A percentile compares a stretch with the other conserved stretches of the same genome.
Conservation (phyloP, 73 alveolate species). For the Tetrahymena borealis region DNA sequence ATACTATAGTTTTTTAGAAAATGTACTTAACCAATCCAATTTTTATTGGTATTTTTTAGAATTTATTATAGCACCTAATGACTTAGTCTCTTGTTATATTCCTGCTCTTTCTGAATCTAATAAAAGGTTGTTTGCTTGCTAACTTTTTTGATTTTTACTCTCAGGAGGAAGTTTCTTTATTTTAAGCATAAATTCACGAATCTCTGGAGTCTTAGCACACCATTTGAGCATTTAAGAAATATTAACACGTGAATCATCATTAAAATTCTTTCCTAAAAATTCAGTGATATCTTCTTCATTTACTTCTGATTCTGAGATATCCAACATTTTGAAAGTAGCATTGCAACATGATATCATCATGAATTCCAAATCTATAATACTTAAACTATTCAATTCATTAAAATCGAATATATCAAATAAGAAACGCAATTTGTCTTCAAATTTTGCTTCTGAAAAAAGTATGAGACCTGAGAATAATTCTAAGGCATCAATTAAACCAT, state of each 20-base stretch:
- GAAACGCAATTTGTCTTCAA: conserved; percentile 91
- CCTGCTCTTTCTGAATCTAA: neutral
- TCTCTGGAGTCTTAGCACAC: conserved; percentile 66
- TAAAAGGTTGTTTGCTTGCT: neutral
- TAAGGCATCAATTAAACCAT: conserved; percentile 90
- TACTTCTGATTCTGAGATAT: conserved; percentile 59
- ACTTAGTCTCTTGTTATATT: neutral
- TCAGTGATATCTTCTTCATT: conserved; percentile 65
- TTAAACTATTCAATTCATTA: conserved; percentile 70
- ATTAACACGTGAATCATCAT: conserved; percentile 57
- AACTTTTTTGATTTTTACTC: neutral
- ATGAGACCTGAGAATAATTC: conserved; percentile 93
- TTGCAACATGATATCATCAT: conserved; percentile 78
- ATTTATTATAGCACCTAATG: neutral
- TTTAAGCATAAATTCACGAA: conserved; percentile 51
- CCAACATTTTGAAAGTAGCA: conserved; percentile 81
- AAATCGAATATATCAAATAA: conserved; percentile 94
- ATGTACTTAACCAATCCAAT: neutral
- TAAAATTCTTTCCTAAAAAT: conserved; percentile 56
- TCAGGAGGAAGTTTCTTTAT: neutral
- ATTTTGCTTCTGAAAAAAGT: conserved; percentile 86
- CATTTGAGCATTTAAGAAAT: conserved; percentile 57
- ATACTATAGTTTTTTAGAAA: conserved; percentile 11
- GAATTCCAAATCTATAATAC: conserved; percentile 80
- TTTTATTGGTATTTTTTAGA: neutral